Evolutionary conservation across 805 yeast species (phyloP), one percentile per base, ranked within the genome.

Genomic region (Wickerhamiella lipophila): DNA sequence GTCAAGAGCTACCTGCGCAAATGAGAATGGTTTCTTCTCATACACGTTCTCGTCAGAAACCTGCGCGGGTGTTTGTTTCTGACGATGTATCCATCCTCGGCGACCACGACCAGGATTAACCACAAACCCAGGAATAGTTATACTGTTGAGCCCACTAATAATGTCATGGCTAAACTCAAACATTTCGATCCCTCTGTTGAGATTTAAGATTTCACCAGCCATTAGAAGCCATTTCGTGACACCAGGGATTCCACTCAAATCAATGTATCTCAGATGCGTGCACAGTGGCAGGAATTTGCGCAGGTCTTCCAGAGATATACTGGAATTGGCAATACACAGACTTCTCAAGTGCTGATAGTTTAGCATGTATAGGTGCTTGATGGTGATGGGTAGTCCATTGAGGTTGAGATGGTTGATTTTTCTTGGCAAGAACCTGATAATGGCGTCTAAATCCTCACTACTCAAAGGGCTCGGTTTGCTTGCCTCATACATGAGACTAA

Each of bases 71-170:
- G 39, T 16, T 27, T 35, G 45, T 23, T 46, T 44, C 12, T 25
- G 34, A 21, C 62, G 53, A 62, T 78, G 81, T 15, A 86, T 62
- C 95, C 95, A 86, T 11, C 84, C 79, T 52, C 96, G 71, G 52
- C 95, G 70, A 3, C 94, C 94, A 55, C 77, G 79, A 27, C 70
- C 70, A 12, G 52, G 51, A 42, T 62, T 62, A 15, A 62, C 57
- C 59, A 68, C 21, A 68, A 70, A 53, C 49, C 72, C 63, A 16
- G 64, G 52, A 52, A 60, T 48, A 43, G 58, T 62, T 56, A 67
- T 47, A 29, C 57, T 57, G 39, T 54, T 47, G 48, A 64, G 47
- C 45, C 57, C 52, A 18, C 32, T 47, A 22, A 63, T 53, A 30
- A 58, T 51, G 26, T 61, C 59, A 22, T 60, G 52, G 46, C 64